phyloP scores from a whole-genome alignment of 2,329 filamentous ascomycete genomes.

The Stagonosporopsis cucurbitacearum region DNA sequence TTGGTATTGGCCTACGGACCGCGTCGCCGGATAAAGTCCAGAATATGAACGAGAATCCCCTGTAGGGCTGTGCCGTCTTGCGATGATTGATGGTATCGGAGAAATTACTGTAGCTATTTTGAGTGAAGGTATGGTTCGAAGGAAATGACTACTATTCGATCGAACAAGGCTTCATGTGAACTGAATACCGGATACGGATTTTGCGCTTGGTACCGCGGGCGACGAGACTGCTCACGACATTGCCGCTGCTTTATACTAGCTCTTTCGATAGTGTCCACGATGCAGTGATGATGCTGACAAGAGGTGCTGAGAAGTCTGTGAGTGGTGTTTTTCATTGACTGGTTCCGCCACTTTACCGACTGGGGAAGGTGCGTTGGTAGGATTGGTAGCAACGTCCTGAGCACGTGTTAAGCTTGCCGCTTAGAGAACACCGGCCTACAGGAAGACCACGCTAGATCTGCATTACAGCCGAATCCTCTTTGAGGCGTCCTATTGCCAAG shows the following conservation, averaged over 20 bases:
- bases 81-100: background rate
- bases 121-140: background rate
- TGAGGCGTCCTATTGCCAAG: slow-evolving; percentile 16
- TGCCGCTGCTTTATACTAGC: slow-evolving; percentile 7
- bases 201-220: background rate
- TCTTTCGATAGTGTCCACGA: slow-evolving; percentile 9
- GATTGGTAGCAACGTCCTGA: background rate
- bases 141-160: background rate
- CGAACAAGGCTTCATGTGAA: background rate
- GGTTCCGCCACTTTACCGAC: slow-evolving; percentile 6
- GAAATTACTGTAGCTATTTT: slow-evolving; percentile 8
- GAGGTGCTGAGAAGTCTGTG: background rate
- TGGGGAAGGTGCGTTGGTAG: background rate
- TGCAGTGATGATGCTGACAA: slow-evolving; percentile 15
- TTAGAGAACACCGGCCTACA: background rate
- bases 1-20: background rate
- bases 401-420: slow-evolving; percentile 2
- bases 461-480: slow-evolving; percentile 1
- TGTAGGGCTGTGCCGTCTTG: background rate
- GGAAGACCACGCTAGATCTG: slow-evolving; percentile 1
- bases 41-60: background rate
- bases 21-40: background rate
- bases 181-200: background rate
- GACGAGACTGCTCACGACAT: background rate
- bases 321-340: slow-evolving; percentile 14